phyloP scores from a whole-genome alignment of 1,139 yeast genomes.

The Protomyces pachydermus region DNA sequence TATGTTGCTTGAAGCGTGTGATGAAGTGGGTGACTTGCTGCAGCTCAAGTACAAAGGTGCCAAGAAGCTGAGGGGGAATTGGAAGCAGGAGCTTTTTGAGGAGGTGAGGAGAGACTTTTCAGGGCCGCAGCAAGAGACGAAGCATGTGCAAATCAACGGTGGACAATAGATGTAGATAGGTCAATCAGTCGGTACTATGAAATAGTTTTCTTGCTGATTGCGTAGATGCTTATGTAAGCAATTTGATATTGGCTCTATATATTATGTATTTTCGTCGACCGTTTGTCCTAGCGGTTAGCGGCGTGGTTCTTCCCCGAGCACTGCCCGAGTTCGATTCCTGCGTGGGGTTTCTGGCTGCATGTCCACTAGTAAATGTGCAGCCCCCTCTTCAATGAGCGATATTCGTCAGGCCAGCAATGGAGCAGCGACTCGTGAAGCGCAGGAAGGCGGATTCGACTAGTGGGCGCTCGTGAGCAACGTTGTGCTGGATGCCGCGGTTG shows the following conservation, averaged over 20 bases:
- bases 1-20: constrained; percentile 62
- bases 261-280: not conserved
- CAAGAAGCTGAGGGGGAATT: constrained; percentile 10
- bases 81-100: constrained; percentile 6
- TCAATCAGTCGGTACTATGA: too few species aligned
- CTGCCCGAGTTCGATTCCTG: not conserved
- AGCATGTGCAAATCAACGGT: not conserved
- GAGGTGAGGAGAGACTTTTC: not conserved
- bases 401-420: constrained; percentile 1
- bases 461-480: not conserved
- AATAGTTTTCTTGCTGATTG: too few species aligned
- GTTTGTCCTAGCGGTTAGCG: not conserved
- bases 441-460: not conserved
- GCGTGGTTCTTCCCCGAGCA: not conserved
- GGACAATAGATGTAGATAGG: not conserved
- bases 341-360: not conserved
- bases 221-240: not conserved
- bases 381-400: not conserved
- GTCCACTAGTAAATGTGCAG: not conserved
- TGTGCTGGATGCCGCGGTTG: not conserved
- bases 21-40: constrained; percentile 72
- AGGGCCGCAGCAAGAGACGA: not conserved
- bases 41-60: constrained; percentile 52
- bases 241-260: not conserved
- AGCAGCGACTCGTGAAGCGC: constrained; percentile 1